These are phyloP conservation scores for Hypoxylon sp. DNA, from an alignment of 2,329 filamentous ascomycete genomes.

Conservation along the genomic window DNA sequence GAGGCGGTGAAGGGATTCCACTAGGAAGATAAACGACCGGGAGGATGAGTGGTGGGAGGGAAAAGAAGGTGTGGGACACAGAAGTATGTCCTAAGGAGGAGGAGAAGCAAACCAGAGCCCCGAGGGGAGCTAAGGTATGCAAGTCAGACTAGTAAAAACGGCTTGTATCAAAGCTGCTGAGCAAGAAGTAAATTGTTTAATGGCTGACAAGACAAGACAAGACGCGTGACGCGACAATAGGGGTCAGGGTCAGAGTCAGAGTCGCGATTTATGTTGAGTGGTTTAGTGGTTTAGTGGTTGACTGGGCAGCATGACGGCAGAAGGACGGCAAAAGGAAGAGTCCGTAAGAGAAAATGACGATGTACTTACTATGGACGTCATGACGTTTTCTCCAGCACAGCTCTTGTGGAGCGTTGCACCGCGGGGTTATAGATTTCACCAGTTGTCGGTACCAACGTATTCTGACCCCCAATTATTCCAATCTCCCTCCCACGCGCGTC, in stretches of 20 bases:
- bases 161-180: constrained; percentile 18
- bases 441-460: constrained; percentile 8
- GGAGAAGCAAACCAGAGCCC: constrained; percentile 37
- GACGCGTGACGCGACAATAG: constrained; percentile 38
- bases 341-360: constrained; percentile 23
- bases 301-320: constrained; percentile 5
- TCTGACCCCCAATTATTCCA: constrained; percentile 43
- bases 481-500: constrained; percentile 43
- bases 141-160: constrained; percentile 41
- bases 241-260: background rate
- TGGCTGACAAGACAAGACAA: constrained; percentile 8
- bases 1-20: constrained; percentile 46
- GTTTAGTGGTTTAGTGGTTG: background rate
- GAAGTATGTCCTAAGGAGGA: constrained; percentile 17
- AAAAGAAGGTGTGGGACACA: constrained; percentile 36
- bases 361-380: constrained; percentile 56
- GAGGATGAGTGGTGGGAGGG: constrained; percentile 37
- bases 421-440: constrained; percentile 36
- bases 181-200: constrained; percentile 17
- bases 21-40: constrained; percentile 30
- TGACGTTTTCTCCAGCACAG: constrained; percentile 46
- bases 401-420: constrained; percentile 42
- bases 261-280: constrained; percentile 2
- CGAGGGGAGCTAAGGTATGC: constrained; percentile 34
- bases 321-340: constrained; percentile 9